Conservation (phyloP, 345 rosid genomes). For the Carallia pectinifolia region DNA sequence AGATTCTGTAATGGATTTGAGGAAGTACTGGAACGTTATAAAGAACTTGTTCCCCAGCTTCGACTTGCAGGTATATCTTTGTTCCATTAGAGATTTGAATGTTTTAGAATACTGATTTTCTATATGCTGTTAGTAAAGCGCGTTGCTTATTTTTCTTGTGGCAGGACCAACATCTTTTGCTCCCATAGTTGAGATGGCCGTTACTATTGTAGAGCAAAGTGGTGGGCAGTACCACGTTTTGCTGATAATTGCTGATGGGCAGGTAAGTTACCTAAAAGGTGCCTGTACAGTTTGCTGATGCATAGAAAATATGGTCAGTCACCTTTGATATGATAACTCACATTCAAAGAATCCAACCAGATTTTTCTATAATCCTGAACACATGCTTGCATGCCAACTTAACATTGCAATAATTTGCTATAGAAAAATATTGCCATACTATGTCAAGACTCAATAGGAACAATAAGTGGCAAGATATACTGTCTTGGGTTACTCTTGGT, state of each 20-base stretch:
- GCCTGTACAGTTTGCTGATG: not conserved
- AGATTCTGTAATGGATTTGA: slow-evolving; percentile 77
- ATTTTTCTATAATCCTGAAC: not conserved
- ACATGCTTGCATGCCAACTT: not conserved
- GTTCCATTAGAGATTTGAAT: not conserved
- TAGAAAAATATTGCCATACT: not conserved
- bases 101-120: not conserved
- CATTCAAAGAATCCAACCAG: not conserved
- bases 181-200: slow-evolving; percentile 88
- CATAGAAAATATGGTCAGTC: not conserved
- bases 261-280: slow-evolving; percentile 46
- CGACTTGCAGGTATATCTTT: slow-evolving; percentile 71
- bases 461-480: not conserved
- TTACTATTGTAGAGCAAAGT: slow-evolving; percentile 86
- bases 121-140: not conserved
- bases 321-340: not conserved
- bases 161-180: slow-evolving; percentile 98
- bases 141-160: not conserved
- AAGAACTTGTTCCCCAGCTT: slow-evolving; percentile 73
- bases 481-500: not conserved
- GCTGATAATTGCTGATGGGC: slow-evolving; percentile 95
- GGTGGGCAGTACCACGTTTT: slow-evolving; percentile 95
- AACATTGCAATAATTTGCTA: not conserved
- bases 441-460: not conserved
- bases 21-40: slow-evolving; percentile 73